Percentiles rank a stretch among this genome's conserved stretches.
Evolutionary conservation across 225 moss, liverwort and hornwort species (phyloP).

Genomic region (Antitrichia curtipendula): DNA sequence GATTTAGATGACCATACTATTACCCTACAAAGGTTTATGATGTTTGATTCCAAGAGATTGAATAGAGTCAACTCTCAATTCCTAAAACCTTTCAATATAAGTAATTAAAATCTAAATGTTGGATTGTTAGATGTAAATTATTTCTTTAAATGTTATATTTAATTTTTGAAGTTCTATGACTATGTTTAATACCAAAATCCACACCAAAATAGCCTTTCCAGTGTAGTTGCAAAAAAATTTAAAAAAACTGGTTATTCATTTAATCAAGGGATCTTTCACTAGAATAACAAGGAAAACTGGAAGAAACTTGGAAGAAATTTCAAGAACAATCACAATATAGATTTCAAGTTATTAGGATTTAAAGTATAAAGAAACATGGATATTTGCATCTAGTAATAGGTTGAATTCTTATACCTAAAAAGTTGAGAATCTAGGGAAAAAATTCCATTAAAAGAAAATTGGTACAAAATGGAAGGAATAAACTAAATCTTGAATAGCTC

Average conservation of each 20-base stretch:
- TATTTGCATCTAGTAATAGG: background rate
- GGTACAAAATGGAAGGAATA: background rate
- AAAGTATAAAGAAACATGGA: background rate
- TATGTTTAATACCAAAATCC: background rate
- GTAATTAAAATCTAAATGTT: background rate
- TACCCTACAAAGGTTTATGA: fast-evolving
- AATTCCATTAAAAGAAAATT: background rate
- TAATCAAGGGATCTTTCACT: background rate
- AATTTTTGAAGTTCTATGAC: background rate
- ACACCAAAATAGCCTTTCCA: background rate
- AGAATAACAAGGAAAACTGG: too few relatives aligned
- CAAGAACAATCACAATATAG: background rate
- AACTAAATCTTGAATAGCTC: background rate
- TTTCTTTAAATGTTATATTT: background rate
- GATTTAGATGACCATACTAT: background rate
- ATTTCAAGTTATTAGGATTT: background rate
- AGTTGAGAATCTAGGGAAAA: background rate
- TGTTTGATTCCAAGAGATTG: background rate
- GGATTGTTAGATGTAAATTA: background rate
- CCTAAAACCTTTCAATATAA: background rate
- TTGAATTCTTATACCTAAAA: background rate
- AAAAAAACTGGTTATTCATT: background rate
- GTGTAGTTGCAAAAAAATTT: too few relatives aligned
- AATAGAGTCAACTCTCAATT: background rate
- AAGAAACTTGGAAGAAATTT: background rate